Evolutionary conservation across 345 rosid genomes (phyloP).

Genomic region (Mercurialis annua): DNA sequence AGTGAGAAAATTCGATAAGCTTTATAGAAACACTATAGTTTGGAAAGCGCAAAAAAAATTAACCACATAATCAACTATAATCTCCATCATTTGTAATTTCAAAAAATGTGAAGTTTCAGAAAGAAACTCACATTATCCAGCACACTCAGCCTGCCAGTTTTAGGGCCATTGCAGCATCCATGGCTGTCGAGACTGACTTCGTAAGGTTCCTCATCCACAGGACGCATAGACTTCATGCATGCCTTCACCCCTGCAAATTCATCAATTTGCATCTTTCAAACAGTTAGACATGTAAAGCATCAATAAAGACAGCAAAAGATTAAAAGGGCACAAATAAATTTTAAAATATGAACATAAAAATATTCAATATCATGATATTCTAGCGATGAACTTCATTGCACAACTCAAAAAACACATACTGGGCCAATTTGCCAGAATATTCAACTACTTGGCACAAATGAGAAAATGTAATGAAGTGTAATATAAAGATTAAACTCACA

Average conservation of each 20-base stretch:
- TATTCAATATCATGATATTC: background rate
- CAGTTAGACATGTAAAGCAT: background rate
- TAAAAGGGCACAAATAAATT: background rate
- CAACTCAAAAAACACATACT: background rate
- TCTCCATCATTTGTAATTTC: background rate
- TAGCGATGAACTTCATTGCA: background rate
- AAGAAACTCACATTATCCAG: constrained; percentile 46
- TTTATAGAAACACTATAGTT: too few relatives aligned
- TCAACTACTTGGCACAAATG: background rate
- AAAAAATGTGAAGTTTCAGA: background rate
- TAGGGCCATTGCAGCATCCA: constrained; percentile 68
- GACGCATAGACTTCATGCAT: constrained; percentile 50
- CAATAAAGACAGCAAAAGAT: background rate
- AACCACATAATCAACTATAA: background rate
- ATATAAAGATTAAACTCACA: constrained; percentile 49
- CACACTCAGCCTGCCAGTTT: constrained; percentile 61
- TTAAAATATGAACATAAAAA: background rate
- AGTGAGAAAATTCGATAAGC: too few relatives aligned
- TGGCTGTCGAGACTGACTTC: constrained; percentile 70
- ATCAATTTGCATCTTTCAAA: background rate
- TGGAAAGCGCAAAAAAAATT: background rate
- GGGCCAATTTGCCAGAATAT: background rate
- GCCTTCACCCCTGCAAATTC: constrained; percentile 72
- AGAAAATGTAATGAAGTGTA: background rate
- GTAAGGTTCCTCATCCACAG: constrained; percentile 60